Conservation (phyloP, 371 early-diverging fungal species). For the Fennellomyces sp. region DNA sequence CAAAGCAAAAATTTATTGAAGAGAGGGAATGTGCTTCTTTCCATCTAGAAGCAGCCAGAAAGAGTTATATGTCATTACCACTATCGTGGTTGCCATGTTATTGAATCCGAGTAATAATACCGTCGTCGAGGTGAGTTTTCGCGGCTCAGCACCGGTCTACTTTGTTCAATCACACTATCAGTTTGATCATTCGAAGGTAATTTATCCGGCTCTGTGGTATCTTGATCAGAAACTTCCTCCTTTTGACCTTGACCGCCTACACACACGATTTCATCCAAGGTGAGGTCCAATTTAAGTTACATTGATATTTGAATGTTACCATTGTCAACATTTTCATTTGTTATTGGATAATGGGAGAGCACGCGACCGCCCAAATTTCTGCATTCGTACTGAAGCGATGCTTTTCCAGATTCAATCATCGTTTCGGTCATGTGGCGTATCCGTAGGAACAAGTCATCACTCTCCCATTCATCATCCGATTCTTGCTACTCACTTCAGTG, state of each 20-base stretch:
- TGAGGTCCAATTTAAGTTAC: too few species aligned
- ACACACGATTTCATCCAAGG: too few species aligned
- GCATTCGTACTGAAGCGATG: conserved; percentile 42
- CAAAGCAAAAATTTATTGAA: too few species aligned
- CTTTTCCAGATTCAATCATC: conserved; percentile 44
- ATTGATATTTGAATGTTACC: too few species aligned
- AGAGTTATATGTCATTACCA: too few species aligned
- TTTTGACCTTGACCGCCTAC: too few species aligned
- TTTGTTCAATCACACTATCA: neutral
- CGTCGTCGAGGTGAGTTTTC: neutral
- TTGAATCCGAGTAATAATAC: neutral
- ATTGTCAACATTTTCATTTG: neutral
- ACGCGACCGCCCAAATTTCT: conserved; percentile 45
- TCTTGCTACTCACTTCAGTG: neutral
- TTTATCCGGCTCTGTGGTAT: too few species aligned
- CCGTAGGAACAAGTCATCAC: conserved; percentile 41
- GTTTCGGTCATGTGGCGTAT: conserved; percentile 39
- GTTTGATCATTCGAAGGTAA: too few species aligned
- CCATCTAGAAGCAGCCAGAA: too few species aligned
- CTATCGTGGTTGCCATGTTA: neutral
- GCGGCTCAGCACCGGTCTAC: neutral
- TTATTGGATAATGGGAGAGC: conserved; percentile 24
- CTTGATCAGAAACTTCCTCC: too few species aligned
- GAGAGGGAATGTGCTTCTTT: neutral
- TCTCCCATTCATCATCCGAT: conserved; percentile 42